Conservation (phyloP, 805 yeast genomes). For the Maudiozyma serrabonitensis region DNA sequence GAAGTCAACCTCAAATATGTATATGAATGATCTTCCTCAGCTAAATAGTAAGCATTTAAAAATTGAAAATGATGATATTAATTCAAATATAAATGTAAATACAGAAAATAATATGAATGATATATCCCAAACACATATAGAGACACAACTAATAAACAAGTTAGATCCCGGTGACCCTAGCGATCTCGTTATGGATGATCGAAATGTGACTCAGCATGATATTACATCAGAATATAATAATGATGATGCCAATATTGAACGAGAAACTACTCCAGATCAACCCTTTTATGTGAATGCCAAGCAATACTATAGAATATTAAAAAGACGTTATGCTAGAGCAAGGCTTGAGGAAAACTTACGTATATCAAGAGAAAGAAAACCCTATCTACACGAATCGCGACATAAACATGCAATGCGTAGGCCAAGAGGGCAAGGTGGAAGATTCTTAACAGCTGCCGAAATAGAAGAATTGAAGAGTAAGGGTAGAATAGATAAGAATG, state of each 20-base stretch:
- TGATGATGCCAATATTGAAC: neutral
- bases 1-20: neutral
- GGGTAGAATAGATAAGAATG: neutral
- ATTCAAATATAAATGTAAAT: neutral
- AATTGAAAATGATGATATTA: neutral
- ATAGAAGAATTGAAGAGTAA: conserved; percentile 42
- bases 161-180: neutral
- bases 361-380: conserved; percentile 82
- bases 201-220: neutral
- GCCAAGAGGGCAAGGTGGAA: conserved; percentile 98
- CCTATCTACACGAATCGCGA: conserved; percentile 91
- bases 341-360: conserved; percentile 81
- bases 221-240: neutral
- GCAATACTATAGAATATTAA: conserved; percentile 89
- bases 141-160: neutral
- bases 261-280: conserved; percentile 42
- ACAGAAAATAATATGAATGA: neutral
- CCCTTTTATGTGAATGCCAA: conserved; percentile 97
- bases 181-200: neutral
- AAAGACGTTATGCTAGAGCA: conserved; percentile 89
- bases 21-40: neutral
- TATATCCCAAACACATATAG: neutral
- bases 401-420: conserved; percentile 99
- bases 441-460: conserved; percentile 89
- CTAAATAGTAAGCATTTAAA: neutral